A percentile compares a stretch with the other conserved stretches of the same genome.
phyloP scores from a whole-genome alignment of 208 protist genomes.

The Sergeia podlipaevii region DNA sequence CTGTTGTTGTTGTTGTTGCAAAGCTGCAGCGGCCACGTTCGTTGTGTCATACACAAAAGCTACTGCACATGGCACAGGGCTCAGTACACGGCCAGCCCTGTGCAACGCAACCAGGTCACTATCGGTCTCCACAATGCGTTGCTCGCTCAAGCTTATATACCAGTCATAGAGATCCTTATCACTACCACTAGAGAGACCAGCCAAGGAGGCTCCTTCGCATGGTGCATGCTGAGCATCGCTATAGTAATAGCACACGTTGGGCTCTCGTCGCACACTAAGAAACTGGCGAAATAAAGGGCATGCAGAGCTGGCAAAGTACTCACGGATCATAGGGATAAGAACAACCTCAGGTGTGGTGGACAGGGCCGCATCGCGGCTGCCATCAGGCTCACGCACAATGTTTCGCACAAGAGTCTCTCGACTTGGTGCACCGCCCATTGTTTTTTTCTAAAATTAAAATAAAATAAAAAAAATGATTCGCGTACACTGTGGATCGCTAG shows the following conservation, averaged over 20 bases:
- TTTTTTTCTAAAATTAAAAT: no score
- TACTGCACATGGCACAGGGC: slow-evolving; percentile 52
- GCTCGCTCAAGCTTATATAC: slow-evolving; percentile 57
- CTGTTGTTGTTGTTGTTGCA: not conserved
- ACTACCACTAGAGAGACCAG: slow-evolving; percentile 2
- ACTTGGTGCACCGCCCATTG: slow-evolving; percentile 53
- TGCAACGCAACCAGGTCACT: slow-evolving; percentile 47
- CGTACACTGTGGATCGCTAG: no score
- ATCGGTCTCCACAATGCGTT: slow-evolving; percentile 61
- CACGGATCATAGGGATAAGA: slow-evolving; percentile 54
- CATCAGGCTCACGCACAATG: slow-evolving; percentile 28
- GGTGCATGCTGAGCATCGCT: slow-evolving; percentile 27
- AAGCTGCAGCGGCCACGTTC: not conserved
- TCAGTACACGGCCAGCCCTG: slow-evolving; percentile 41
- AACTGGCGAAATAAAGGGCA: slow-evolving; percentile 54
- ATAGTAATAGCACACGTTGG: slow-evolving; percentile 38
- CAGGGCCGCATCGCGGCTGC: not conserved
- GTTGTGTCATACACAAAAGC: slow-evolving; percentile 46
- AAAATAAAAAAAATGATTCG: no score
- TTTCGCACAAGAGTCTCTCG: slow-evolving; percentile 47
- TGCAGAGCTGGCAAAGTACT: slow-evolving; percentile 49
- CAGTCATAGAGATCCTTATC: slow-evolving; percentile 50
- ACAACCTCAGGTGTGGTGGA: slow-evolving; percentile 22
- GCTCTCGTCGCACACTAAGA: slow-evolving; percentile 32
- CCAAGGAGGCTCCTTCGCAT: no score